Evolutionary conservation across 192 early-diverging fungal genomes (phyloP).

Genomic region (Coemansia sp.): DNA sequence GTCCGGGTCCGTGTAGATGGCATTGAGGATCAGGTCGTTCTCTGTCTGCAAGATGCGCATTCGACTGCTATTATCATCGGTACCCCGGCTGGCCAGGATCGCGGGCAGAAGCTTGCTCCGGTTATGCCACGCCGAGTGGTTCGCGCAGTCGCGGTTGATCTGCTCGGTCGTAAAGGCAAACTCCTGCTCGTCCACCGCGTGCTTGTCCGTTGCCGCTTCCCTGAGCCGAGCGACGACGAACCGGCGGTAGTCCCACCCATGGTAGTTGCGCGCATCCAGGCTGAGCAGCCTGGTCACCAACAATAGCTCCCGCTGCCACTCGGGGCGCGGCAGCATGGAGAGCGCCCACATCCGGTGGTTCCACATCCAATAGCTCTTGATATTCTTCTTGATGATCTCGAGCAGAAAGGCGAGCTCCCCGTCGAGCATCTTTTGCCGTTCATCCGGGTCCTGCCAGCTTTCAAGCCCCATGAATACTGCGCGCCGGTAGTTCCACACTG

Average conservation of each 20-base stretch:
- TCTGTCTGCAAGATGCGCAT: constrained; percentile 55
- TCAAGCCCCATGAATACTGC: constrained; percentile 54
- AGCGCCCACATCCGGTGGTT: constrained; percentile 94
- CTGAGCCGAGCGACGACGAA: constrained; percentile 63
- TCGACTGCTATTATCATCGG: constrained; percentile 7
- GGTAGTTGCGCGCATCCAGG: constrained; percentile 93
- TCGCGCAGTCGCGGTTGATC: constrained; percentile 91
- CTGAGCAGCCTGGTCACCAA: constrained; percentile 79
- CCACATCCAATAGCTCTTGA: constrained; percentile 99
- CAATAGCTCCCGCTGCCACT: constrained; percentile 76
- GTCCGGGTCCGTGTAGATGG: constrained; percentile 93
- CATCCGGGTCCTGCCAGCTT: constrained; percentile 9
- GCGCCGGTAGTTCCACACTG: constrained; percentile 92
- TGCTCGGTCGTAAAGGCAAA: constrained; percentile 88
- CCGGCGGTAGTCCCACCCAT: constrained; percentile 98
- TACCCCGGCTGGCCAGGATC: constrained; percentile 2
- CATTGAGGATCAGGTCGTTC: constrained; percentile 81
- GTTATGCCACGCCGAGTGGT: constrained; percentile 99
- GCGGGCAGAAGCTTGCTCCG: constrained; percentile 74
- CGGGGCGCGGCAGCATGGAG: constrained; percentile 66
- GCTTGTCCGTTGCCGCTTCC: constrained; percentile 18
- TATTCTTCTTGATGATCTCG: constrained; percentile 68
- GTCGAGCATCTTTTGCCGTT: constrained; percentile 18
- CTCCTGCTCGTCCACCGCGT: constrained; percentile 49
- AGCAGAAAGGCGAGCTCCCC: constrained; percentile 77